Evolutionary conservation across 2,329 filamentous ascomycete genomes (phyloP).

Genomic region (Paraphaeosphaeria minitans): DNA sequence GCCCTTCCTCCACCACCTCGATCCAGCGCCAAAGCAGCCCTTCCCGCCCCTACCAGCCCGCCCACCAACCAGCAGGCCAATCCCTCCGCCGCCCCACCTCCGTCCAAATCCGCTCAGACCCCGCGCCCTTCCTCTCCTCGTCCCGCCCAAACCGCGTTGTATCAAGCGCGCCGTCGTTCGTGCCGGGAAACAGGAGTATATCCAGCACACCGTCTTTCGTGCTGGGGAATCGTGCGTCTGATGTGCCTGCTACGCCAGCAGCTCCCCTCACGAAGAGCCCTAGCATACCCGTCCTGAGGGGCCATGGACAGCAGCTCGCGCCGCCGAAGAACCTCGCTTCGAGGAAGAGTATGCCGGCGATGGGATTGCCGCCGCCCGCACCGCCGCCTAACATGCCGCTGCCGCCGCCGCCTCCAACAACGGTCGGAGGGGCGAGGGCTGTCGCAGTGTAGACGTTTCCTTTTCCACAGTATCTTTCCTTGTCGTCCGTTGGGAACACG

Average conservation of each 20-base stretch:
- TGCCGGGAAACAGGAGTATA: conserved; percentile 31
- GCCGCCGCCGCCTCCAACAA: conserved; percentile 43
- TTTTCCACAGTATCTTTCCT: not conserved
- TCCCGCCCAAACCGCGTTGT: conserved; percentile 38
- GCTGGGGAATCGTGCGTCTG: conserved; percentile 29
- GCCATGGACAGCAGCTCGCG: conserved; percentile 22
- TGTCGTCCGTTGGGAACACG: not conserved
- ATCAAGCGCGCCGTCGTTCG: conserved; percentile 39
- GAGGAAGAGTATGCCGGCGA: conserved; percentile 45
- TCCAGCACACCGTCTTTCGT: conserved; percentile 41
- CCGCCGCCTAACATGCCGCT: conserved; percentile 54
- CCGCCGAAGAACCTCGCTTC: conserved; percentile 27
- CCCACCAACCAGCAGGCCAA: conserved; percentile 20
- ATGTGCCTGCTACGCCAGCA: conserved; percentile 9
- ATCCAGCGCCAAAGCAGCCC: conserved; percentile 16
- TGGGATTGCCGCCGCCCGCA: conserved; percentile 52
- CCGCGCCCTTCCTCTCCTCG: conserved; percentile 51
- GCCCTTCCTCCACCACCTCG: conserved; percentile 20
- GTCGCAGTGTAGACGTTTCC: conserved; percentile 10
- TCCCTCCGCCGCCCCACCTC: conserved; percentile 50
- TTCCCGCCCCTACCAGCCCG: conserved; percentile 13
- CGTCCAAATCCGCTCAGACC: conserved; percentile 51
- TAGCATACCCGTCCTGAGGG: conserved; percentile 34
- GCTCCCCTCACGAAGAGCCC: conserved; percentile 23
- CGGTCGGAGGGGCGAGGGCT: not conserved